phyloP scores from a whole-genome alignment of 2,329 filamentous ascomycete species.

The Basipetospora chlamydospora region DNA sequence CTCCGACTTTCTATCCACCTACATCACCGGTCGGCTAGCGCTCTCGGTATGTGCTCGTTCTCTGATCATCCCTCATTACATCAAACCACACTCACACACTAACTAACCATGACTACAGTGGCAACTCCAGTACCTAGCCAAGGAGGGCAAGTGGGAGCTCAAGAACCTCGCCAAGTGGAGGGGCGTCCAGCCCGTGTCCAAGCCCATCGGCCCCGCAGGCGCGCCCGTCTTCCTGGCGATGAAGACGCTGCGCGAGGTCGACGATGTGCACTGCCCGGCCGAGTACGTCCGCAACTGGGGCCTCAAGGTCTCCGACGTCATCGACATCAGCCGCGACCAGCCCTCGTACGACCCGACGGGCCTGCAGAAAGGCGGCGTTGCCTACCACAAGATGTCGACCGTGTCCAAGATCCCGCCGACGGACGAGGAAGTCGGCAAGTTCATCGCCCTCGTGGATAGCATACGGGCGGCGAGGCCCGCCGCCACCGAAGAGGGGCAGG shows the following conservation, averaged over 20 bases:
- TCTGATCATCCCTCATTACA: no score
- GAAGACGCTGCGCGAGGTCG: conserved; percentile 85
- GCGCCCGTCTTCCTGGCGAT: conserved; percentile 65
- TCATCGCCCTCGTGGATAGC: conserved; percentile 42
- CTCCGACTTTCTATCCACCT: conserved; percentile 61
- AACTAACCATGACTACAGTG: conserved; percentile 55
- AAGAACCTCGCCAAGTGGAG: conserved; percentile 93
- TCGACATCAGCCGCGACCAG: conserved; percentile 83
- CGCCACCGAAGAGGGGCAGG: conserved; percentile 23
- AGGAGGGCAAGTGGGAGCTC: conserved; percentile 92
- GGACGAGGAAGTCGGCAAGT: conserved; percentile 34
- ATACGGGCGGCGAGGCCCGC: conserved; percentile 30
- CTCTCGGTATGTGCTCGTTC: conserved; percentile 4
- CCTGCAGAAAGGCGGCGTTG: conserved; percentile 50
- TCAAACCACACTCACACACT: background rate
- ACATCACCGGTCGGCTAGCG: conserved; percentile 52
- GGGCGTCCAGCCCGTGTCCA: conserved; percentile 61
- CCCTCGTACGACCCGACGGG: conserved; percentile 75
- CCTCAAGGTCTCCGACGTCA: conserved; percentile 53
- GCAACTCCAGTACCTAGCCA: conserved; percentile 80
- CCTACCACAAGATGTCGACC: conserved; percentile 78
- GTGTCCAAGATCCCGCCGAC: conserved; percentile 79
- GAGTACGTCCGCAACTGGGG: conserved; percentile 57
- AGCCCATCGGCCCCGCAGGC: conserved; percentile 44
- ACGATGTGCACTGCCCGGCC: conserved; percentile 64